Percentiles rank a stretch among this genome's conserved stretches.
phyloP scores from a whole-genome alignment of 1,284 basidiomycete species.

The Boletus semigastroideus region DNA sequence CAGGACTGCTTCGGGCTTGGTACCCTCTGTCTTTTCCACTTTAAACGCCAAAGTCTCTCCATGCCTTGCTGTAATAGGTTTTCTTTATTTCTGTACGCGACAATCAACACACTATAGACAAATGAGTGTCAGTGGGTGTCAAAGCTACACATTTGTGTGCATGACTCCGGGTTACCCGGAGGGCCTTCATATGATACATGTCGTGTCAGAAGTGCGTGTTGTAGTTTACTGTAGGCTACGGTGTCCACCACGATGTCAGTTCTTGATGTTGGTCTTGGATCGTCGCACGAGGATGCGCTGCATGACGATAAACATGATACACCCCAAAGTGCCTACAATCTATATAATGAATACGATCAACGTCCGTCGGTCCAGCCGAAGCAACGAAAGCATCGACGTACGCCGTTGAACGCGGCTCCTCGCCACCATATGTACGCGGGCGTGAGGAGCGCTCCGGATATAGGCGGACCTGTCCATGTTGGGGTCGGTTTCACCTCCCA shows the following conservation, averaged over 20 bases:
- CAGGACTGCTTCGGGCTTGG: not conserved
- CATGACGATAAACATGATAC: conserved; percentile 31
- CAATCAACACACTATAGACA: conserved; percentile 17
- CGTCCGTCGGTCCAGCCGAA: too few relatives aligned
- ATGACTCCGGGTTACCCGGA: too few relatives aligned
- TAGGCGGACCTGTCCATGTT: conserved; percentile 24
- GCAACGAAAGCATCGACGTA: conserved; percentile 3
- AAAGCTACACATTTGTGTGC: too few relatives aligned
- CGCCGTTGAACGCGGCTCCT: conserved; percentile 32
- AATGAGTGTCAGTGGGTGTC: not conserved
- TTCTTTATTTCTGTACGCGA: not conserved
- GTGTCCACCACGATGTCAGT: not conserved
- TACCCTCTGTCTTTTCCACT: not conserved
- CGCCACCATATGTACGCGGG: conserved; percentile 33
- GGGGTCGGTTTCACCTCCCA: not conserved
- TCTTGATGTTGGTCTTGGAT: not conserved
- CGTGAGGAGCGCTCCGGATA: conserved; percentile 32
- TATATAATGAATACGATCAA: not conserved
- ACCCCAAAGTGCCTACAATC: conserved; percentile 26
- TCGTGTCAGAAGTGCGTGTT: not conserved
- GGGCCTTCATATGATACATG: too few relatives aligned
- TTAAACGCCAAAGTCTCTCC: not conserved
- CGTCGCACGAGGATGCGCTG: conserved; percentile 22
- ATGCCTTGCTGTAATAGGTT: conserved; percentile 14
- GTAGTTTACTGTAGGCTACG: not conserved